phyloP scores from a whole-genome alignment of 306 rosid species.

The Erythrophleum fordii region DNA sequence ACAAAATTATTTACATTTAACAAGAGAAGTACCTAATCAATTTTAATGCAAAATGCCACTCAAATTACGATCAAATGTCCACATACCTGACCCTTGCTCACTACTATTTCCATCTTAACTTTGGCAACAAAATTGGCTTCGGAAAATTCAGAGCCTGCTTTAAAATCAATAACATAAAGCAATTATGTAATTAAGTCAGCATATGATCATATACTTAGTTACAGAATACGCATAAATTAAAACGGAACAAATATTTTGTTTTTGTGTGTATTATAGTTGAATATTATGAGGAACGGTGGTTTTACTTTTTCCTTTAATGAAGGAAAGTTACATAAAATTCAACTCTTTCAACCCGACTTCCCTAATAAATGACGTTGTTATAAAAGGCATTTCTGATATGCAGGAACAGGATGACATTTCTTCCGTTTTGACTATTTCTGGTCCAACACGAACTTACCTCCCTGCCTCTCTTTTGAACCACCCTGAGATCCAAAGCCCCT shows the following conservation, averaged over 20 bases:
- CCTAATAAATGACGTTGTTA: slow-evolving; percentile 3
- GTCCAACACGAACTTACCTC: slow-evolving; percentile 57
- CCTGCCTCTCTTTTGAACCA: slow-evolving; percentile 86
- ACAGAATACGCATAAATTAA: not conserved
- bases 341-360: slow-evolving; percentile 6
- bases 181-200: slow-evolving; percentile 7
- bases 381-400: slow-evolving; percentile 23
- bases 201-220: not conserved
- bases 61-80: slow-evolving; percentile 18
- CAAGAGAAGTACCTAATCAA: not conserved
- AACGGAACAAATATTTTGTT: slow-evolving; percentile 3
- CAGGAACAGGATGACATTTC: not conserved
- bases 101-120: slow-evolving; percentile 96
- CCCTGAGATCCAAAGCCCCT: slow-evolving; percentile 96
- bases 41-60: slow-evolving; percentile 3
- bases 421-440: not conserved
- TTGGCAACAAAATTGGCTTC: slow-evolving; percentile 84
- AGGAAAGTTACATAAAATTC: not conserved
- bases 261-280: not conserved
- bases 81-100: slow-evolving; percentile 76
- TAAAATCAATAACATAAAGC: slow-evolving; percentile 22
- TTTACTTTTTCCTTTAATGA: not conserved
- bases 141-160: slow-evolving; percentile 82
- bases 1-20: slow-evolving; percentile 6
- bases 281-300: not conserved